Conservation (phyloP, 331 rosid genomes). For the Telfairia occidentalis region DNA sequence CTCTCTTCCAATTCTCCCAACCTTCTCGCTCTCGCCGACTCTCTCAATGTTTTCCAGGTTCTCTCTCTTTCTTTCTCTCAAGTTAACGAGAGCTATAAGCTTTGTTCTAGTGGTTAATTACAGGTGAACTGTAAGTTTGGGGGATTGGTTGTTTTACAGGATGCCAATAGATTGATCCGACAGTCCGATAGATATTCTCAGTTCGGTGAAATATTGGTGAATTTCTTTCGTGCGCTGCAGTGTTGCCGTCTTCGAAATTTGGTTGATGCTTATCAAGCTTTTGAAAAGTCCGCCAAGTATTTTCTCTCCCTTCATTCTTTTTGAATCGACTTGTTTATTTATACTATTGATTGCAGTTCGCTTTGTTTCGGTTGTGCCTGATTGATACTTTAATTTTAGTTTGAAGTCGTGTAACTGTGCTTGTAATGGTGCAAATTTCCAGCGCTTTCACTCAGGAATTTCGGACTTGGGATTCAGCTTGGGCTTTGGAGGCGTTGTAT, state of each 20-base stretch:
- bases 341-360: not conserved
- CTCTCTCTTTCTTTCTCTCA: not conserved
- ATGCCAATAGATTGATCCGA: conserved; percentile 51
- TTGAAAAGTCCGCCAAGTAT: conserved; percentile 75
- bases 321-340: not conserved
- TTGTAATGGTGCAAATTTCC: conserved; percentile 22
- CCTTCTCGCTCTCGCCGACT: conserved; percentile 62
- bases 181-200: conserved; percentile 55
- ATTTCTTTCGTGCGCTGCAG: conserved; percentile 68
- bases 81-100: not conserved
- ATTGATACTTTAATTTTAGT: not conserved
- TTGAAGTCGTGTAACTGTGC: not conserved
- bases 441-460: conserved; percentile 92
- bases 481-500: conserved; percentile 81
- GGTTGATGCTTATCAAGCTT: conserved; percentile 62
- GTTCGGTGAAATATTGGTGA: conserved; percentile 44
- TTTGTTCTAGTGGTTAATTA: not conserved
- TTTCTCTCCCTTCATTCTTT: not conserved
- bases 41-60: conserved; percentile 59
- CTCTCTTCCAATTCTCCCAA: conserved; percentile 52
- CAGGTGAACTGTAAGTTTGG: not conserved
- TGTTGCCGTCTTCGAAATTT: conserved; percentile 37
- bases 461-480: conserved; percentile 88
- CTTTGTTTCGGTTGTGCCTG: not conserved
- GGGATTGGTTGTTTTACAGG: conserved; percentile 19